Evolutionary conservation across 176 grass and related monocot species (phyloP), one percentile per base, ranked within the genome.

Genomic region (Raddia distichophylla): DNA sequence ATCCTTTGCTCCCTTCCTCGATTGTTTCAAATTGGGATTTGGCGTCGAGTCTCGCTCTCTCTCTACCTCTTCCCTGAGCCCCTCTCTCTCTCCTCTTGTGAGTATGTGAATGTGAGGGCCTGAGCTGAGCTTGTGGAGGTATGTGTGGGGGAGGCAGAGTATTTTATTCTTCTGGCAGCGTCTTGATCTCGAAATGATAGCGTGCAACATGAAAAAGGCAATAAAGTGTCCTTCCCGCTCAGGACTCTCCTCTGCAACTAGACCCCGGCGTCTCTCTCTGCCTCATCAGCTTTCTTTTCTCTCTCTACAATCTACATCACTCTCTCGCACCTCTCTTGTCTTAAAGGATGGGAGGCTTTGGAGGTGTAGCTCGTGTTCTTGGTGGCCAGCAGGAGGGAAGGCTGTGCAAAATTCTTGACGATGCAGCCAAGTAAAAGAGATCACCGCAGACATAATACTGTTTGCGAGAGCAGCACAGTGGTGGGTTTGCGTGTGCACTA

Each of bases 121-220:
- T 40, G 37, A 40, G 37, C 37, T 40, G 37, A 40, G 37, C 37
- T 40, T 64, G 76, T 33, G 72, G 64, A 53, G 64, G 76, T 14
- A 15, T 22, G 54, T 19, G 76, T n/a, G 50, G 60, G 79, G 75
- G 66, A 60, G 59, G 54, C 60, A 72, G 58, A 90, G 78, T 78
- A 56, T 90, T 90, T 90, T 90, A 90, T 90, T 93, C 86, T 67
- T n/a, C 61, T 72, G 40, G 81, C 80, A 87, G 76, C 74, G 84
- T 90, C 80, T 86, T 86, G 80, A 86, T 86, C 84, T 86, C 55
- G 74, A 86, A 79, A 90, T 90, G 93, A 91, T 95, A 93, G 96
- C 93, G 91, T 95, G 93, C 93, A 95, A 90, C 87, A 91, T 99
- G 92, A 95, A 99, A 99, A 95, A 99, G 94, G 88, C 71, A 62